Base-by-base conservation (phyloP, 306 rosid species). In the Comarum palustre region DNA sequence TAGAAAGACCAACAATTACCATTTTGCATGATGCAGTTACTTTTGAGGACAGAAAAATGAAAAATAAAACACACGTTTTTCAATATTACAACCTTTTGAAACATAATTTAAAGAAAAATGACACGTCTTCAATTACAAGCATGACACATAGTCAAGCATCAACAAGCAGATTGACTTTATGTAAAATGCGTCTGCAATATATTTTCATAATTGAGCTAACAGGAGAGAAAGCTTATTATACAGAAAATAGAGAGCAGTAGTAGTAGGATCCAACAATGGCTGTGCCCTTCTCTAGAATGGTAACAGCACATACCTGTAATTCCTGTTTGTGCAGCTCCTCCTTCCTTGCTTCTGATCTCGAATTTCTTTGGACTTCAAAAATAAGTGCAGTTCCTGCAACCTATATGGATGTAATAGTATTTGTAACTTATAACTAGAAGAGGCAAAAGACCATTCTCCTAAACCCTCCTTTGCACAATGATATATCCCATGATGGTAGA, bases 321-420 rank as follows among this genome's bases (percentile, higher is more conserved):
- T 85, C 84, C 50, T 71, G 82, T 70, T 32, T 74, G 24, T 83
- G 89, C 63, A 58, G 39, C 61, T 77, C 86, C 69, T 85, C 89
- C 81, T 85, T 85, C 63, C 82, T 85, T 59, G 84, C 89, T 77
- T 85, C 89, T 74, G 89, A 82, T 68, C 86, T 71, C 14, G 84
- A 36, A 72, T 79, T 85, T 77, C 89, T 77, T 71, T 85, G 86
- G 77, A 85, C 89, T 82, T 85, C 89, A 72, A 85, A 85, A 32
- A 85, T 68, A 63, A 85, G 60, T 13, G 80, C 84, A 74, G 81
- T 72, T 10, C 84, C 89, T 16, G 81, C 89, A 74, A 85, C 84
- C 89, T 85, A 65, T 34, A 73, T 42, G 47, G 55, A 8, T 27
- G 46, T 8, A 64, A 68, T 47, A 27, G 3, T 4, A 41, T 24